Percentiles rank a stretch among this genome's conserved stretches.
These are phyloP conservation scores for Ministeria vibrans DNA, from an alignment of 78 protist species.

Conservation along the genomic window DNA sequence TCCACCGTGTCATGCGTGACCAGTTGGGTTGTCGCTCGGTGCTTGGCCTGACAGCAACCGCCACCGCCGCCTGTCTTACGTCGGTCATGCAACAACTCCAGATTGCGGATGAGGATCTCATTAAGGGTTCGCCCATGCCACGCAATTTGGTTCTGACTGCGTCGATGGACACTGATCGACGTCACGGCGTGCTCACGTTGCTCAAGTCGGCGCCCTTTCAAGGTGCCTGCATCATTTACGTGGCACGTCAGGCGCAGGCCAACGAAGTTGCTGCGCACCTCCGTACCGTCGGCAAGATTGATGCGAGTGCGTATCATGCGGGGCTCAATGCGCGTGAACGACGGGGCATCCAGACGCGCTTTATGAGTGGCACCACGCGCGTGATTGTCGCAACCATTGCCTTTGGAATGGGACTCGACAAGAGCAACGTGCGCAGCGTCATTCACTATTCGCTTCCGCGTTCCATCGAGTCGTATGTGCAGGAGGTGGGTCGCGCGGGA, in stretches of 20 bases:
- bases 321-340: slow-evolving; percentile 17
- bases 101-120: neutral
- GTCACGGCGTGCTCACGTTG: neutral
- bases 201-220: neutral
- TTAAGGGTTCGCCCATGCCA: neutral
- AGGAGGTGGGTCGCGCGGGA: slow-evolving; percentile 10
- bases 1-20: neutral
- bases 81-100: neutral
- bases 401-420: slow-evolving; percentile 78
- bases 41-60: slow-evolving; percentile 59
- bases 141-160: slow-evolving; percentile 8
- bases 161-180: neutral
- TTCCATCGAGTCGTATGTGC: slow-evolving; percentile 29
- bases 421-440: slow-evolving; percentile 44
- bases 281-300: neutral
- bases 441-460: slow-evolving; percentile 48
- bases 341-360: slow-evolving; percentile 17
- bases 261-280: neutral
- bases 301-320: slow-evolving; percentile 32
- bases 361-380: neutral
- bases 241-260: slow-evolving; percentile 5
- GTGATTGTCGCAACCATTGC: slow-evolving; percentile 47
- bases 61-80: slow-evolving; percentile 8
- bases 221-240: neutral
- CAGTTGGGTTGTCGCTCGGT: neutral